Evolutionary conservation across 495 filamentous ascomycete species (phyloP).

Genomic region (Tuber indicum): DNA sequence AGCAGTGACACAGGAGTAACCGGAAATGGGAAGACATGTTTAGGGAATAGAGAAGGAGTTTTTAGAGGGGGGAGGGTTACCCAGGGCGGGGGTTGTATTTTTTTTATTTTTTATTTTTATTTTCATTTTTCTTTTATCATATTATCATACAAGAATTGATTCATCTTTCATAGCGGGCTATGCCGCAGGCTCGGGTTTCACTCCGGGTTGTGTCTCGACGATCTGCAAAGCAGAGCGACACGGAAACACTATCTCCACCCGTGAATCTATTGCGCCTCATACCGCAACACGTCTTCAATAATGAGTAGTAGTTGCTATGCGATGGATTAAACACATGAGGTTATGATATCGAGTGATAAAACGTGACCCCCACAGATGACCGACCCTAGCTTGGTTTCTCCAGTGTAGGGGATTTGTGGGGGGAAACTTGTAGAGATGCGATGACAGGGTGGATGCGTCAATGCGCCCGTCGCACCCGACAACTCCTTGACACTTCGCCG

Average conservation of each 20-base stretch:
- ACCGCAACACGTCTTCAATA: not conserved
- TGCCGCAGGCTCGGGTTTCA: not conserved
- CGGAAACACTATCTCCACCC: not conserved
- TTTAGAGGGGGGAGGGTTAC: not conserved
- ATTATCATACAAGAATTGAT: not conserved
- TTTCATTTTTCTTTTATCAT: not conserved
- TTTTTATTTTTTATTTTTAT: not conserved
- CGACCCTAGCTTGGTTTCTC: not conserved
- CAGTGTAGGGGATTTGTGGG: not conserved
- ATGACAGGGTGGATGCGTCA: not conserved
- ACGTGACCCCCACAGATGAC: not conserved
- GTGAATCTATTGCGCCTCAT: not conserved
- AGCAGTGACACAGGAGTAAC: not conserved
- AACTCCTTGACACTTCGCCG: not conserved
- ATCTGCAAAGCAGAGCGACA: not conserved
- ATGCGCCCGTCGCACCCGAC: not conserved
- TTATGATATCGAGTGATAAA: constrained; percentile 2
- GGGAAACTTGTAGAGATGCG: not conserved
- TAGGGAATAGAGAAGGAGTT: not conserved
- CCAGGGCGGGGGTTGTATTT: not conserved
- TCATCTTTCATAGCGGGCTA: not conserved
- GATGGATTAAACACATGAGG: not conserved
- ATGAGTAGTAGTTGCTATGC: not conserved
- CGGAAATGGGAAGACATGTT: not conserved
- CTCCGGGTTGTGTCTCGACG: not conserved